Evolutionary conservation across 208 protist genomes (phyloP).

Genomic region (Wallacemonas sp.): DNA sequence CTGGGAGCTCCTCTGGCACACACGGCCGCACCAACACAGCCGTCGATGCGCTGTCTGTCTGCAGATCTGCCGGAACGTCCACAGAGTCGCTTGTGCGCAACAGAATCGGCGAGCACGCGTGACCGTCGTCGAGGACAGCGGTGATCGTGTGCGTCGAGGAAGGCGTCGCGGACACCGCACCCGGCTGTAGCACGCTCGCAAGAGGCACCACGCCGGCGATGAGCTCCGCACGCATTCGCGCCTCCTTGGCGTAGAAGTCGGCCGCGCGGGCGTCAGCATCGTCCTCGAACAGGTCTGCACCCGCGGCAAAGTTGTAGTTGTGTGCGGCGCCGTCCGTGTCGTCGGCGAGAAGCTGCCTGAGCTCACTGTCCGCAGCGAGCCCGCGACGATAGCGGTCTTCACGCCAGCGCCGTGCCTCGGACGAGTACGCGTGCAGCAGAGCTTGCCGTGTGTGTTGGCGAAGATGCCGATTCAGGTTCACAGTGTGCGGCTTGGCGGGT

Average conservation of each 20-base stretch:
- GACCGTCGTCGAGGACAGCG: conserved; percentile 41
- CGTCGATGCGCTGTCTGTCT: background rate
- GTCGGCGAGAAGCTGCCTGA: background rate
- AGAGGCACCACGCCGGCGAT: conserved; percentile 27
- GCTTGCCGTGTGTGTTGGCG: conserved; percentile 4
- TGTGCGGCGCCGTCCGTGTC: background rate
- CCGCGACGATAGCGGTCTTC: conserved; percentile 1
- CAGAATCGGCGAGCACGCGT: conserved; percentile 23
- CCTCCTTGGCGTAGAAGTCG: conserved; percentile 17
- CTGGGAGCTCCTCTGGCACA: conserved; percentile 1
- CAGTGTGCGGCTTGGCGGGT: background rate
- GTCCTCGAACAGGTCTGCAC: conserved; percentile 17
- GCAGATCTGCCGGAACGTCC: background rate
- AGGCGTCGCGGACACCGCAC: background rate
- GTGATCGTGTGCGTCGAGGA: background rate
- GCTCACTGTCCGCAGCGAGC: background rate
- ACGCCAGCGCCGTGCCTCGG: background rate
- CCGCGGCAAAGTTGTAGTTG: conserved; percentile 24
- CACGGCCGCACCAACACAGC: conserved; percentile 62
- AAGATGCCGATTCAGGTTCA: conserved; percentile 1
- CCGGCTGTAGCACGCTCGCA: background rate
- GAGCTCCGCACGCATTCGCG: conserved; percentile 26
- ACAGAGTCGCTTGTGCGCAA: background rate
- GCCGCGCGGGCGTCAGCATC: conserved; percentile 16
- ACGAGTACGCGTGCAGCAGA: conserved; percentile 7